Evolutionary conservation across 345 rosid species (phyloP).

Genomic region (Rhizophora apiculata): DNA sequence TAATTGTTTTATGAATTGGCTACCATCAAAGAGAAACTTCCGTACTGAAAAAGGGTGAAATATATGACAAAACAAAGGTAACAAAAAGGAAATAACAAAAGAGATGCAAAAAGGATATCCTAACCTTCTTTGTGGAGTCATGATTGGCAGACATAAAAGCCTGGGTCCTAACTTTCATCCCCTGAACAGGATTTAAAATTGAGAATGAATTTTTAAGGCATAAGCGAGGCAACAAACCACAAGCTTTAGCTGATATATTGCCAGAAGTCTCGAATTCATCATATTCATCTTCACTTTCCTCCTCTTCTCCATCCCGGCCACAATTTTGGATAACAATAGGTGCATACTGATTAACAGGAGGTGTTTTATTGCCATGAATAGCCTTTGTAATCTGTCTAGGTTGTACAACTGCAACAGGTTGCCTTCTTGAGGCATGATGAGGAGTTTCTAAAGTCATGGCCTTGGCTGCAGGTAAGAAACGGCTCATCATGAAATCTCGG

Average conservation of each 20-base stretch:
- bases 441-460: constrained; percentile 78
- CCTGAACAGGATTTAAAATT: constrained; percentile 61
- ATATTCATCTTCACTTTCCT: constrained; percentile 46
- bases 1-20: constrained; percentile 8
- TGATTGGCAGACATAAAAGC: constrained; percentile 34
- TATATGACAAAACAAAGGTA: no score
- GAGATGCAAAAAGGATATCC: neutral
- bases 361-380: constrained; percentile 29
- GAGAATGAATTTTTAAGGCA: constrained; percentile 57
- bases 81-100: no score
- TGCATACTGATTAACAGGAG: constrained; percentile 29
- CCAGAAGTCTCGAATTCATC: constrained; percentile 36
- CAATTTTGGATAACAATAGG: constrained; percentile 28
- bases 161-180: constrained; percentile 44
- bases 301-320: constrained; percentile 35
- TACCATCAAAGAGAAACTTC: constrained; percentile 5
- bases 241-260: constrained; percentile 53
- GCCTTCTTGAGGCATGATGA: constrained; percentile 59
- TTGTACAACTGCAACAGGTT: constrained; percentile 45
- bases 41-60: neutral
- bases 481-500: constrained; percentile 81
- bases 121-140: constrained; percentile 47
- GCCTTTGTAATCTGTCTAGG: constrained; percentile 40
- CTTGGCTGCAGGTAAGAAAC: constrained; percentile 95
- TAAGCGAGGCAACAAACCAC: constrained; percentile 69